Evolutionary conservation across 345 rosid species (phyloP), one percentile per base, ranked within the genome.

Genomic region (Citrus medica): DNA sequence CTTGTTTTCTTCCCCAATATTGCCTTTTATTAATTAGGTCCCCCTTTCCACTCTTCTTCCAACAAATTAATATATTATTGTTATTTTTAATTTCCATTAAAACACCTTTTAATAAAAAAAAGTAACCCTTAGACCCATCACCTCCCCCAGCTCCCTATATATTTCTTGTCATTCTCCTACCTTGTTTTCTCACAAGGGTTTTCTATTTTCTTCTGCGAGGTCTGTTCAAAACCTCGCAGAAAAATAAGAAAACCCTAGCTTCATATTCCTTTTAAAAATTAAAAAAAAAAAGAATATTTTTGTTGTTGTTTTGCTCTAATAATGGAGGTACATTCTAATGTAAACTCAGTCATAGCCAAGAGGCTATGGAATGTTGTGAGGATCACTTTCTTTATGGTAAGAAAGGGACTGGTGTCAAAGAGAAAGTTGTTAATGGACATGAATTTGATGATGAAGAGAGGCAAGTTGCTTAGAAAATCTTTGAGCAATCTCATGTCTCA

Each of bases 351-450:
- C 30, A 42, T 86, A 59, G 88, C 85, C 62, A 86, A 86, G 86
- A 86, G 78, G 86, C 83, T 89, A 40, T 87, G 90, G 90, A 83
- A 84, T 35, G 87, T 83, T 61, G n/a, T 87, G 64, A 83, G 89
- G 74, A 70, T 89, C 27, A 82, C 85, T 22, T 79, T 86, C 79
- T 83, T 86, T 65, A 87, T 89, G 90, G 71, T 87, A 46, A 80
- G 89, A 53, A 87, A 89, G 74, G 89, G 89, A 19, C 14, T 89
- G 67, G 19, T 76, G 5, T 84, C 89, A 0, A 89, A 89, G 85
- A 79, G 90, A 78, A 89, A 83, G 87, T 28, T 89, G 79, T 83
- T 89, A 58, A 82, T 89, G 90, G 92, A 87, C 79, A 80, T 86
- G 84, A 89, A 89, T 80, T 53, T 89, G 74, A 86, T 89, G 89